Conservation (phyloP, 441 rosid genomes). For the Pelargonium myrrhifolium region DNA sequence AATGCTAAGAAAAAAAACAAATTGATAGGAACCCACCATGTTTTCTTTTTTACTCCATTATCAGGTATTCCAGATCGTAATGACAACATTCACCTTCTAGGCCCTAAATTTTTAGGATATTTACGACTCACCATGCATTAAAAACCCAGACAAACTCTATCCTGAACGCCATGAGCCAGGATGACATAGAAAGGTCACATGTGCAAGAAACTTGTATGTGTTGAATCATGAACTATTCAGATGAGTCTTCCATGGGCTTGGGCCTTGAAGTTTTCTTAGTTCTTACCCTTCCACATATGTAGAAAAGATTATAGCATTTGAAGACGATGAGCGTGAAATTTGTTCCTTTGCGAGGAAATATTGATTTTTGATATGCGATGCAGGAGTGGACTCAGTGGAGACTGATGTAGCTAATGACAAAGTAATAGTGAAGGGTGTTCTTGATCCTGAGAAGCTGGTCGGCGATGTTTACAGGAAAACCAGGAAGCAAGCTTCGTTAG, state of each 20-base stretch:
- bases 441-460: conserved; percentile 32
- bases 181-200: neutral
- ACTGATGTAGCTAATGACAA: conserved; percentile 27
- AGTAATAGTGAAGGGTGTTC: conserved; percentile 33
- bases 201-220: neutral
- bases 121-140: neutral
- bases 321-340: neutral
- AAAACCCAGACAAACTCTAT: neutral
- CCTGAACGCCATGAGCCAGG: neutral
- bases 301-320: too few species aligned
- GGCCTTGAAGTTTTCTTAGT: neutral
- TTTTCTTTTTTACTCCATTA: neutral
- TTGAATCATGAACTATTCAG: neutral
- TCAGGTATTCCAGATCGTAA: too few species aligned
- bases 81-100: too few species aligned
- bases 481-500: conserved; percentile 33
- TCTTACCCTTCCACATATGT: neutral
- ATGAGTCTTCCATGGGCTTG: neutral
- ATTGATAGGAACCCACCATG: neutral
- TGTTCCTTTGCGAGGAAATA: neutral
- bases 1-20: neutral
- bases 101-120: too few species aligned
- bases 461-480: conserved; percentile 27
- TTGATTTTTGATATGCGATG: neutral
- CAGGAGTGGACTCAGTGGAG: conserved; percentile 39